Conservation (phyloP, 164 flowering plant species). For the Brasenia schreberi region DNA sequence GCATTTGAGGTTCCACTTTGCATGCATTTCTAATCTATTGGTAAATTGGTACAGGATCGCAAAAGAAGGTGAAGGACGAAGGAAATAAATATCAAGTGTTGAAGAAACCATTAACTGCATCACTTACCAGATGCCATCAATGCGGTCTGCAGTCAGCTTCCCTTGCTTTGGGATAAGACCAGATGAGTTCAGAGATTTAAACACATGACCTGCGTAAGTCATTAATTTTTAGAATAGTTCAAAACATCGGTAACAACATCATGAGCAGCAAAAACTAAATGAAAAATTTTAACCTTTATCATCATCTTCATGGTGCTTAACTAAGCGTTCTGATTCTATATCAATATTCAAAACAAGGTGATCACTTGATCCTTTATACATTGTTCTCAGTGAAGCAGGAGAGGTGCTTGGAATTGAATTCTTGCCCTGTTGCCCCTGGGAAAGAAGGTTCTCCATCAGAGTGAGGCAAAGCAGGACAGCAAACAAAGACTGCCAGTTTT, state of each 20-base stretch:
- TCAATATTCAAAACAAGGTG: constrained; percentile 72
- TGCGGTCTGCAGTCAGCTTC: constrained; percentile 65
- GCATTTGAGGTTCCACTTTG: too few relatives aligned
- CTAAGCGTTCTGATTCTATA: constrained; percentile 47
- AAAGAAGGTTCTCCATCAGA: constrained; percentile 2
- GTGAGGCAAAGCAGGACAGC: neutral
- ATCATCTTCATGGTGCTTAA: constrained; percentile 43
- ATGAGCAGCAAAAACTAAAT: constrained; percentile 1
- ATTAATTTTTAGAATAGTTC: neutral
- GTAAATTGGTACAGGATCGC: too few relatives aligned
- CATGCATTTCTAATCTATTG: too few relatives aligned
- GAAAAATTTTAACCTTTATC: constrained; percentile 54
- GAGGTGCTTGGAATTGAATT: constrained; percentile 28
- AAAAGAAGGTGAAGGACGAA: too few relatives aligned
- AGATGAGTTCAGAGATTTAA: constrained; percentile 77
- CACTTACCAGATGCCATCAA: constrained; percentile 86
- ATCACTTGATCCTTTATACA: constrained; percentile 82
- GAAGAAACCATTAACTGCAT: neutral
- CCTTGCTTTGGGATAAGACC: constrained; percentile 90
- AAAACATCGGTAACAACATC: neutral
- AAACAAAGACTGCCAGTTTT: too few relatives aligned
- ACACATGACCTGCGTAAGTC: constrained; percentile 64
- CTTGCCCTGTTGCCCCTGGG: constrained; percentile 21
- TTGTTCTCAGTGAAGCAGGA: constrained; percentile 54
- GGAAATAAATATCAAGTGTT: too few relatives aligned